Conservation (phyloP, 805 yeast genomes). For the Candida gorgasii region DNA sequence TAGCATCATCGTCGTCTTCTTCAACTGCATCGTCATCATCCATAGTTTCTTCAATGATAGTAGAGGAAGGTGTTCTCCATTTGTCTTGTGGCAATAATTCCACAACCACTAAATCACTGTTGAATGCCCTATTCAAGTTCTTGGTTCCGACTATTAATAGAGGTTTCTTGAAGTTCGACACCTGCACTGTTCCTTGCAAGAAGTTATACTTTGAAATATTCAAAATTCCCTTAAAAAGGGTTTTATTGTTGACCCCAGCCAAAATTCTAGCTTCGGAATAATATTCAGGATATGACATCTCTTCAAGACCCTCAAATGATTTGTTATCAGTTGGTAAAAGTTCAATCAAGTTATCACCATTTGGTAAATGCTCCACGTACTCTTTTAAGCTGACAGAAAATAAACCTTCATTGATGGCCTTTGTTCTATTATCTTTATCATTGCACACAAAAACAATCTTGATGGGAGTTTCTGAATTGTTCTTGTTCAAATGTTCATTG, state of each 20-base stretch:
- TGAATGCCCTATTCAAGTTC: constrained; percentile 85
- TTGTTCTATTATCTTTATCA: constrained; percentile 64
- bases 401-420: constrained; percentile 56
- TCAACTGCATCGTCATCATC: constrained; percentile 63
- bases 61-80: constrained; percentile 85
- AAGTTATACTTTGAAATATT: constrained; percentile 83
- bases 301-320: constrained; percentile 30
- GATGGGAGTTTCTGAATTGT: constrained; percentile 35
- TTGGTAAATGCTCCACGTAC: constrained; percentile 71
- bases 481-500: constrained; percentile 54
- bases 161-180: constrained; percentile 76
- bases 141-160: constrained; percentile 79
- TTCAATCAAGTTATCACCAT: constrained; percentile 74
- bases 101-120: constrained; percentile 88
- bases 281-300: constrained; percentile 71
- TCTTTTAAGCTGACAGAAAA: constrained; percentile 58
- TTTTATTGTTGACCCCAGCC: constrained; percentile 89
- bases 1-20: constrained; percentile 24
- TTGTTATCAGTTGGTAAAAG: constrained; percentile 55
- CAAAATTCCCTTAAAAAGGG: constrained; percentile 82
- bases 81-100: constrained; percentile 81
- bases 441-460: constrained; percentile 67
- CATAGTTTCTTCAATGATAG: constrained; percentile 73
- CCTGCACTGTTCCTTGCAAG: constrained; percentile 79
- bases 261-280: constrained; percentile 77